Base-by-base conservation (phyloP, 441 rosid genomes). In the Eutrema salsugineum region DNA sequence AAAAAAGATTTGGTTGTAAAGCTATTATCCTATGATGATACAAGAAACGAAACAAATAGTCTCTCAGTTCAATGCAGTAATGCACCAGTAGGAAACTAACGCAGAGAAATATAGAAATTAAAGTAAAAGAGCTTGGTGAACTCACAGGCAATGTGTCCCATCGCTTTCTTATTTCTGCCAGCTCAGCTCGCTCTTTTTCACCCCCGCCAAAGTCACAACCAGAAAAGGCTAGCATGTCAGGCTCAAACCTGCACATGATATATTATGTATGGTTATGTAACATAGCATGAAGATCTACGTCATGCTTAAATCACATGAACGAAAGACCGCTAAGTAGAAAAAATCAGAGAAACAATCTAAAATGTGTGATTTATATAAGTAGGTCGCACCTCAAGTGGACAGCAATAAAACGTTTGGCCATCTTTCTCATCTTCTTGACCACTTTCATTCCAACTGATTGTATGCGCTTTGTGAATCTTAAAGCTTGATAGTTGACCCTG, bases 151-250 rank as follows among this genome's bases (percentile, higher is more conserved):
- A 86, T 46, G 96, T 95, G 42, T 78, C 89, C 98, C 99, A 95
- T 84, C 99, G 83, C 77, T 91, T 95, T 77, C 98, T 85, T 73
- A 95, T 89, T 83, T 88, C 93, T 43, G 87, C 87, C n/a, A 95
- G 97, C 81, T 95, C 97, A 39, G 72, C 72, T 85, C 88, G 85
- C 78, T 91, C 99, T 78, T 89, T 93, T 54, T 93, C 99, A 68
- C 98, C 99, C 16, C 99, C 99, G 36, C 99, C 99, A 81, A 76
- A 95, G 79, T 93, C 94, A 77, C 99, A 95, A 62, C 99, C 98
- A 72, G 99, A 95, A 80, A 95, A 95, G 55, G 99, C 98, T 56
- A 95, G 87, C 98, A 93, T 95, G 81, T 93, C 99, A 71, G 99
- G 94, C 82, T 95, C 99, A 82, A 95, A 95, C 83, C 99, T 95